Conservation (phyloP, 441 rosid species). For the Gossypium armourianum region DNA sequence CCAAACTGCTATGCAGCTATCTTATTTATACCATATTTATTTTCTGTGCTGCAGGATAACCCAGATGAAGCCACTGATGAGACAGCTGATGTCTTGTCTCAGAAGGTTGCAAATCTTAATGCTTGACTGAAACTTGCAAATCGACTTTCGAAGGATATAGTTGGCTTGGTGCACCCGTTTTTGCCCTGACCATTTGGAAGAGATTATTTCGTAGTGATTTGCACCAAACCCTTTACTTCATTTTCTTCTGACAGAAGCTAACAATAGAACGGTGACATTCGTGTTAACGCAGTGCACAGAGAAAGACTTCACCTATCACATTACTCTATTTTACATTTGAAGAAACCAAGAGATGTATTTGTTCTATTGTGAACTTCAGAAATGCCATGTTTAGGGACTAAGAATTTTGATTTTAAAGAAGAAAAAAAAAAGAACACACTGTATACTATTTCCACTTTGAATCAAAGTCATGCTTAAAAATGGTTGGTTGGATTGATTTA, state of each 20-base stretch:
- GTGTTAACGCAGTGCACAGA: neutral
- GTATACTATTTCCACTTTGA: slow-evolving; percentile 2
- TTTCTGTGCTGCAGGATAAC: slow-evolving; percentile 31
- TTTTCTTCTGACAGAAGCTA: slow-evolving; percentile 18
- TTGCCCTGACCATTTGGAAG: neutral
- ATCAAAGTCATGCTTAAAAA: neutral
- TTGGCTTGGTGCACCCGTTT: slow-evolving; percentile 13
- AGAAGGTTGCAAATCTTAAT: slow-evolving; percentile 46
- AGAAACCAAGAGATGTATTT: slow-evolving; percentile 5
- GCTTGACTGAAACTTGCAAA: slow-evolving; percentile 21
- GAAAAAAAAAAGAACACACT: neutral
- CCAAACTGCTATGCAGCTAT: neutral
- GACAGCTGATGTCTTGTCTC: slow-evolving; percentile 35
- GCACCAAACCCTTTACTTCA: slow-evolving; percentile 12
- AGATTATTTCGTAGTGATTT: slow-evolving; percentile 11
- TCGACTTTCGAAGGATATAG: slow-evolving; percentile 11
- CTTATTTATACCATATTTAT: neutral
- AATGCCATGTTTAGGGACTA: neutral
- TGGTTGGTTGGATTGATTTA: neutral
- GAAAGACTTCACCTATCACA: slow-evolving; percentile 5
- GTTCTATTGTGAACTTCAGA: slow-evolving; percentile 15
- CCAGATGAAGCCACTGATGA: slow-evolving; percentile 42
- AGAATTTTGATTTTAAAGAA: slow-evolving; percentile 7
- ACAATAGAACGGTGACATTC: slow-evolving; percentile 12
- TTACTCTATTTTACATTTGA: neutral